These are phyloP conservation scores for Aciculoconidium aculeatum DNA, from an alignment of 805 yeast species.

Conservation along the genomic window DNA sequence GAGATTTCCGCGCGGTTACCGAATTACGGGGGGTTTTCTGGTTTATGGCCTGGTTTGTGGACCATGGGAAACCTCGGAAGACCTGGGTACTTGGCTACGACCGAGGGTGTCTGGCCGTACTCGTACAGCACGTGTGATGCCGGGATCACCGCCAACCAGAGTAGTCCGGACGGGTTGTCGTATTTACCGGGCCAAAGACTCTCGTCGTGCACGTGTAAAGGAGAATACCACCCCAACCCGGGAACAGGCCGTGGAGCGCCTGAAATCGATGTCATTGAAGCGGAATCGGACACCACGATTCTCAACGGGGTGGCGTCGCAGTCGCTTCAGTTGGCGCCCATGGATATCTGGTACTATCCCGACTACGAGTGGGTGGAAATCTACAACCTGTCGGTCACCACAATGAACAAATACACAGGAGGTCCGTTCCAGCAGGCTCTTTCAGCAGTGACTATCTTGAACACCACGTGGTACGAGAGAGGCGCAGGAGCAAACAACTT, in stretches of 20 bases:
- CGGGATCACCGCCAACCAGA: slow-evolving; percentile 92
- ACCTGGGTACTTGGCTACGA: slow-evolving; percentile 81
- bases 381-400: slow-evolving; percentile 59
- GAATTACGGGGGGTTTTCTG: slow-evolving; percentile 69
- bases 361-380: slow-evolving; percentile 78
- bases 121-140: slow-evolving; percentile 83
- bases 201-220: slow-evolving; percentile 71
- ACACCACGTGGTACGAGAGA: slow-evolving; percentile 74
- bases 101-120: slow-evolving; percentile 96
- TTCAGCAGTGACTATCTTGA: slow-evolving; percentile 77
- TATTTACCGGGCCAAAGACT: slow-evolving; percentile 81
- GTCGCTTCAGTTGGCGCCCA: slow-evolving; percentile 88
- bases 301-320: slow-evolving; percentile 76
- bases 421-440: slow-evolving; percentile 94
- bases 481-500: slow-evolving; percentile 47
- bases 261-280: slow-evolving; percentile 90
- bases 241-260: slow-evolving; percentile 94
- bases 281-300: slow-evolving; percentile 55
- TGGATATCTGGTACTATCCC: slow-evolving; percentile 91
- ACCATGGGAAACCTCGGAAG: slow-evolving; percentile 89
- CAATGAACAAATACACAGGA: slow-evolving; percentile 86
- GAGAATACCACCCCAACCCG: slow-evolving; percentile 78
- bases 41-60: slow-evolving; percentile 98
- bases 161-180: slow-evolving; percentile 83
- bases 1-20: slow-evolving; percentile 78